Evolutionary conservation across 441 rosid genomes (phyloP).

Genomic region (Erodium trifolium): DNA sequence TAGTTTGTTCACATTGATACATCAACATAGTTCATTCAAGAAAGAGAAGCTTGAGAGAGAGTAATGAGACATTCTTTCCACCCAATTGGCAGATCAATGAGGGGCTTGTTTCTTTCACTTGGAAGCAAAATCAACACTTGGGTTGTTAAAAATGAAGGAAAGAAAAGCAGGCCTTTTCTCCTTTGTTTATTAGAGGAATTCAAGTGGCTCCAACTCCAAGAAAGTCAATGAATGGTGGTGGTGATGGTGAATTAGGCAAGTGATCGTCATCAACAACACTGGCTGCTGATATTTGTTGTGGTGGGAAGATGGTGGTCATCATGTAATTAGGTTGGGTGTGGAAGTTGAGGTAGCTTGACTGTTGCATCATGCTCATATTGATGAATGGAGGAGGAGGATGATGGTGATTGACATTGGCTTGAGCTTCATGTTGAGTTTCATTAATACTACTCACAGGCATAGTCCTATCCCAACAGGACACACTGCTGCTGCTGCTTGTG

Average conservation of each 20-base stretch:
- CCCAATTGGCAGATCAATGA: neutral
- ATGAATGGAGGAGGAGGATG: slow-evolving; percentile 17
- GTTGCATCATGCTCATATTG: slow-evolving; percentile 21
- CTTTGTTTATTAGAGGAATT: slow-evolving; percentile 9
- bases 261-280: slow-evolving; percentile 23
- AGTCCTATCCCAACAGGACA: slow-evolving; percentile 31
- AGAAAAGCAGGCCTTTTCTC: slow-evolving; percentile 7
- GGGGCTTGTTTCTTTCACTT: neutral
- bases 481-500: neutral
- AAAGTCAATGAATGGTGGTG: slow-evolving; percentile 79
- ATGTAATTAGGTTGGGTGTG: slow-evolving; percentile 3
- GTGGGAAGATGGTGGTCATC: slow-evolving; percentile 7
- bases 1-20: too few species aligned
- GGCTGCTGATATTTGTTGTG: slow-evolving; percentile 11
- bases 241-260: slow-evolving; percentile 22
- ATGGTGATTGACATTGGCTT: slow-evolving; percentile 19
- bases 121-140: neutral
- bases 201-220: slow-evolving; percentile 88
- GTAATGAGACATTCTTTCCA: neutral
- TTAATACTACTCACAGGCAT: slow-evolving; percentile 2
- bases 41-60: neutral
- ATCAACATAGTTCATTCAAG: too few species aligned
- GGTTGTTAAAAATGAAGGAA: neutral
- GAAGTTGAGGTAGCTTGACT: slow-evolving; percentile 26
- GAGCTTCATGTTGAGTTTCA: slow-evolving; percentile 20